Base-by-base conservation (phyloP, 2,329 filamentous ascomycete genomes). In the Colletotrichum higginsianum region DNA sequence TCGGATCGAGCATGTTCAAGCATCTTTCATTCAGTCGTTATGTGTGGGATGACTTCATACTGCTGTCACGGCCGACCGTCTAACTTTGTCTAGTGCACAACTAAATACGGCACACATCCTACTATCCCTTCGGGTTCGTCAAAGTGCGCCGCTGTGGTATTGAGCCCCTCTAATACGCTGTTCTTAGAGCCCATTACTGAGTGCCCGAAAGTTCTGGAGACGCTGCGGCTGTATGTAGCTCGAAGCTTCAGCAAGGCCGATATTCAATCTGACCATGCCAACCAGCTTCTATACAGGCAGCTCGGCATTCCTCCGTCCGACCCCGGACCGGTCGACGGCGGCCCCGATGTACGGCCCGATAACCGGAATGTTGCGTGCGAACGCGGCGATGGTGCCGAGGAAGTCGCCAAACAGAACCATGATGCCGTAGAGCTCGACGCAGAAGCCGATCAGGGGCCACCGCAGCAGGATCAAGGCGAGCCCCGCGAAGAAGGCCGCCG, bases 321-420 rank as follows among this genome's bases (percentile, higher is more conserved):
- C 83, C 0, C 93, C 92, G 74, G 90, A 79, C 75, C 91, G 89
- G 79, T 97, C 94, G 73, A 97, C 86, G 3, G 86, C 87, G 75
- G 89, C 84, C 70, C 94, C 93, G 78, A 98, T 92, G 78, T 95
- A 97, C 5, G 95, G 94, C 4, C 96, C 96, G 7, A 98, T 86
- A 9, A 98, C 87, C 0, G 96, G 96, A 13, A 97, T 84, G 73
- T 93, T 94, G 67, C 94, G 91, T 49, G 94, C 94, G 79, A 98
- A 98, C 18, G 93, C 90, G 0, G 93, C 93, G 75, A 98, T 95
- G 23, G 96, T 98, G 60, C 95, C 94, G 71, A 98, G 88, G 84
- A 98, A 98, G 82, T 99, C 96, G 46, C 96, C 96, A 84, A 99
- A 99, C 46, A 99, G 85, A 62, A 98, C 89, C 76, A 97, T 89